Base-by-base conservation (phyloP, 1,284 basidiomycete genomes). In the Laetiporus sulphureus region DNA sequence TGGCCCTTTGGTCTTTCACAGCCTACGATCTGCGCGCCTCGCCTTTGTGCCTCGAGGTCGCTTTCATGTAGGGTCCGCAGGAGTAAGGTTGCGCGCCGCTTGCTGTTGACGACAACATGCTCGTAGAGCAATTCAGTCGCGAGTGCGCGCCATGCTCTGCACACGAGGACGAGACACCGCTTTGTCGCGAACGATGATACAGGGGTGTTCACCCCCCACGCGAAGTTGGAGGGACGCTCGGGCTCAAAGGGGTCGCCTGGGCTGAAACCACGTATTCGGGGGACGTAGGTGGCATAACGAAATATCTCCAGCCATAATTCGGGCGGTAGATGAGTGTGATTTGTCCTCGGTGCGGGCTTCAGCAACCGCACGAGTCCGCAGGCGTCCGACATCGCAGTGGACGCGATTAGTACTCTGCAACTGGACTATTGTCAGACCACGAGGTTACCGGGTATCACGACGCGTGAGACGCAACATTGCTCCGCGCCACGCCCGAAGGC, bases 271-370 rank as follows among this genome's bases (percentile, higher is more conserved):
- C 54, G 54, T 32, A 51, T 38, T 30, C 48, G 48, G 16, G 68
- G 66, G 34, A 73, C 60, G 50, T 71, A 67, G 15, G 74, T 76
- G 5, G 72, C 69, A 51, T 71, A 75, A 46, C 73, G 67, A 55
- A 78, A 76, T 40, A 78, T 74, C 48, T 75, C 73, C 10, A 74
- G 58, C 70, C 73, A 74, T 32, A 78, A 59, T 50, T 78, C 75
- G n/a, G 64, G 57, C 7, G 75, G 74, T 15, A 76, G 61, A 29
- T 48, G 51, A 19, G 49, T 41, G 40, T 52, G 48, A 48, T 52
- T 45, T 15, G 36, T 36, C 35, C 27, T 35, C 5, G 44, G 42
- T n/a, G 35, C 29, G 31, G 42, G 39, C 32, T 24, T 25, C 12
- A 41, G 32, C 20, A 41, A 23, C 11, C 32, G 24, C 39, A 41